Base-by-base conservation (phyloP, 2,329 filamentous ascomycete species). In the Cordyceps pruinosa region DNA sequence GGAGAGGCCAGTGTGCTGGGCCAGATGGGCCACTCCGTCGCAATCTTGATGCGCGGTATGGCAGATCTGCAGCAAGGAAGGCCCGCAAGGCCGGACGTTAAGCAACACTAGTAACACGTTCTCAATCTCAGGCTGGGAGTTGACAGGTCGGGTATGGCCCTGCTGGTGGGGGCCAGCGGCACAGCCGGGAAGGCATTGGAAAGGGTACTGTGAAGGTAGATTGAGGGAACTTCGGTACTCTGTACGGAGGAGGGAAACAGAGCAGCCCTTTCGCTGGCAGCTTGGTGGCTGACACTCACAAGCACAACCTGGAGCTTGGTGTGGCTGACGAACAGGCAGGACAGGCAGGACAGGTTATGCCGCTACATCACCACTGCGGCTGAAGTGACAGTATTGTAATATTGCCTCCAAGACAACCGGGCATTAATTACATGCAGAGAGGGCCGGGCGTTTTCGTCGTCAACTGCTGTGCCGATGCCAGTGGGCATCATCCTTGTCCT, bases 21-120 rank as follows among this genome's bases (percentile, higher is more conserved):
- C 25, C 41, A 12, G 41, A 17, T 25, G 23, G 42, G 42, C 23
- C 25, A 26, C 42, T 55, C 42, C 41, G 41, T 55, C 42, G 52
- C 28, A 55, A 56, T 46, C 26, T 26, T 30, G 32, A 5, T 45
- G 44, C 39, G 44, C 44, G 41, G 34, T 12, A 47, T 10, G 34
- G 13, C 34, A 41, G 52, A 56, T 56, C 52, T 56, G 52, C 52
- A 56, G 34, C 52, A 56, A 34, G 52, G 35, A 37, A 37, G 35
- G 15, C 32, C 5, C 12, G 15, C 17, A 37, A n/a, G 35, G n/a
- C n/a, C n/a, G n/a, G n/a, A n/a, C n/a, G n/a, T n/a, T n/a, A 37
- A 37, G 35, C 35, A 17, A 37, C n/a, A n/a, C n/a, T n/a, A n/a
- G n/a, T n/a, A n/a, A n/a, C n/a, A n/a, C n/a, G n/a, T n/a, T n/a